Evolutionary conservation across 345 rosid genomes (phyloP).

Genomic region (Pistacia atlantica): DNA sequence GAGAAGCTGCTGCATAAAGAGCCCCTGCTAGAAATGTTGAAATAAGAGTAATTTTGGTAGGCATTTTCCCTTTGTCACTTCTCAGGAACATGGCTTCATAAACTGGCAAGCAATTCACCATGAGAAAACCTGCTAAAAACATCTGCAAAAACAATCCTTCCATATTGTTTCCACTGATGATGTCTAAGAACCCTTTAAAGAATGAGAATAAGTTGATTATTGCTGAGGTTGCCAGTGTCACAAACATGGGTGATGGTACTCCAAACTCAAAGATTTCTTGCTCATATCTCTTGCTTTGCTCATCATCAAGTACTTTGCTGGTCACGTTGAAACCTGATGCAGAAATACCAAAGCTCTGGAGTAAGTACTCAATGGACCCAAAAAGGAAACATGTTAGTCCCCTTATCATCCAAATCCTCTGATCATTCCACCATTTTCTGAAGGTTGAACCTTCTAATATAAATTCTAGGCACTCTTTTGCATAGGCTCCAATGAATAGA

Average conservation of each 20-base stretch:
- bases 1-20: slow-evolving; percentile 33
- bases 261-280: slow-evolving; percentile 68
- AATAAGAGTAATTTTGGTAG: slow-evolving; percentile 25
- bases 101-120: slow-evolving; percentile 58
- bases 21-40: slow-evolving; percentile 21
- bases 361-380: slow-evolving; percentile 45
- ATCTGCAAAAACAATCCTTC: slow-evolving; percentile 42
- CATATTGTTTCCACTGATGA: slow-evolving; percentile 8
- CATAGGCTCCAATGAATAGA: slow-evolving; percentile 65
- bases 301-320: slow-evolving; percentile 51
- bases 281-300: slow-evolving; percentile 56
- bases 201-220: slow-evolving; percentile 52
- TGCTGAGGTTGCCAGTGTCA: slow-evolving; percentile 44
- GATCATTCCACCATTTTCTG: slow-evolving; percentile 76
- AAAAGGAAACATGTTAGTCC: slow-evolving; percentile 46
- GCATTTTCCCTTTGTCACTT: slow-evolving; percentile 59
- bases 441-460: slow-evolving; percentile 43
- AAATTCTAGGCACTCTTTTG: slow-evolving; percentile 47
- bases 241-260: slow-evolving; percentile 54
- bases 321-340: slow-evolving; percentile 55
- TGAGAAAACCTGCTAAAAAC: slow-evolving; percentile 43
- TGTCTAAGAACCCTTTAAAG: slow-evolving; percentile 22
- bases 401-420: slow-evolving; percentile 58
- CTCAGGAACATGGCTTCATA: slow-evolving; percentile 65
- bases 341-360: slow-evolving; percentile 50